These are phyloP conservation scores for Verticillium longisporum DNA, from an alignment of 2,329 filamentous ascomycete genomes.

Conservation along the genomic window DNA sequence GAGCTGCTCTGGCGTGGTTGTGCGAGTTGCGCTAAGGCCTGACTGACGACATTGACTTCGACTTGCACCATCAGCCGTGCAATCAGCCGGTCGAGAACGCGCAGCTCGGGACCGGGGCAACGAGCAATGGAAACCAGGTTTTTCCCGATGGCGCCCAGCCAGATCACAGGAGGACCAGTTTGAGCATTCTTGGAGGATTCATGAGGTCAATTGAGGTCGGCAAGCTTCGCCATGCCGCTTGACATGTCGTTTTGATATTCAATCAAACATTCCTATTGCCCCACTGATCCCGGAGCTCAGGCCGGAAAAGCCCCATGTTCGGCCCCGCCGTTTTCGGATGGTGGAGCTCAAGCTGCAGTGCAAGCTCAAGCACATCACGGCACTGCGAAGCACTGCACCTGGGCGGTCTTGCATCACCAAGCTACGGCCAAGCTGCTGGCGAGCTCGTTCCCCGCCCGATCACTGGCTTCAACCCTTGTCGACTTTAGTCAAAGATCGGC, in stretches of 20 bases:
- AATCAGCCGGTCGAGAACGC: neutral
- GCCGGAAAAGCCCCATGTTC: neutral
- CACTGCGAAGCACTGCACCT: neutral
- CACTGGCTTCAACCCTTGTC: neutral
- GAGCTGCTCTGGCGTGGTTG: neutral
- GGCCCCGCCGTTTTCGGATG: neutral
- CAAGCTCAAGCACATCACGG: neutral
- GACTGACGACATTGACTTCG: conserved; percentile 14
- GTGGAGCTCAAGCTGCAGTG: neutral
- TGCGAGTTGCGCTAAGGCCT: conserved; percentile 4
- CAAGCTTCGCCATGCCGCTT: neutral
- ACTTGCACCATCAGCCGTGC: neutral
- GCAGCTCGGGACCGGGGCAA: neutral
- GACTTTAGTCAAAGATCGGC: neutral
- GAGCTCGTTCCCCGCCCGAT: neutral
- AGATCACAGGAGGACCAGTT: no score
- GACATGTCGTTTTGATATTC: neutral
- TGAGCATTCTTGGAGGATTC: neutral
- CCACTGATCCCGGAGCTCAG: neutral
- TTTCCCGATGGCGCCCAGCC: neutral
- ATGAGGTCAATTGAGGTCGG: neutral
- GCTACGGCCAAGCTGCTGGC: neutral
- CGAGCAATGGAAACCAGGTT: neutral
- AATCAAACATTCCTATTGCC: neutral
- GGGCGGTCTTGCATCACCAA: neutral